Percentiles rank a stretch among this genome's conserved stretches.
Conservation (phyloP, 83 land plant genomes). For the Larix sibirica region DNA sequence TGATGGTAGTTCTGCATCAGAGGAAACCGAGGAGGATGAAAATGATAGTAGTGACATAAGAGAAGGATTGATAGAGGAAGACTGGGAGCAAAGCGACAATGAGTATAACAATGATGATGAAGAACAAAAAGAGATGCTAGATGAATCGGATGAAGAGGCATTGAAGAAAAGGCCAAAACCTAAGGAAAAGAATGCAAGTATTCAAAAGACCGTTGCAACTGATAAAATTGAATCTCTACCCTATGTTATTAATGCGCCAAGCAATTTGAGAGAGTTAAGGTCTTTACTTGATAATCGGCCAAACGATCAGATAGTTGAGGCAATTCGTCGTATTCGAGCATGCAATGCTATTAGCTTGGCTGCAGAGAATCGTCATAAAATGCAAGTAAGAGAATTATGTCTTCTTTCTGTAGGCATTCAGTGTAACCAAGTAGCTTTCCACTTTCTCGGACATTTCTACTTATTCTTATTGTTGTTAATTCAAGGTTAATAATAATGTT, state of each 20-base stretch:
- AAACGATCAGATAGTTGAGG: slow-evolving; percentile 53
- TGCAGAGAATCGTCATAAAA: slow-evolving; percentile 85
- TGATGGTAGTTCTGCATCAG: slow-evolving; percentile 35
- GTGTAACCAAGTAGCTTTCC: neutral
- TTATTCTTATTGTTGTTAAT: neutral
- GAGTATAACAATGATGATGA: slow-evolving; percentile 31
- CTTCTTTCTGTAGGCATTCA: neutral
- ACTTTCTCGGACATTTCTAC: neutral
- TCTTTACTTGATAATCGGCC: slow-evolving; percentile 64
- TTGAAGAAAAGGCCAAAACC: slow-evolving; percentile 17
- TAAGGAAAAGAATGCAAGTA: neutral
- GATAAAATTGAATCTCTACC: slow-evolving; percentile 43
- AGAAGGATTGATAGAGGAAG: slow-evolving; percentile 42
- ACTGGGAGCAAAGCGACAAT: slow-evolving; percentile 90
- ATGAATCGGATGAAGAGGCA: slow-evolving; percentile 24
- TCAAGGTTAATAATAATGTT: neutral
- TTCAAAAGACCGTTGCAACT: neutral
- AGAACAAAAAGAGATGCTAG: slow-evolving; percentile 13
- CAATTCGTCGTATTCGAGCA: slow-evolving; percentile 69
- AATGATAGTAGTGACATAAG: slow-evolving; percentile 27
- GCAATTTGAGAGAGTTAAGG: slow-evolving; percentile 50
- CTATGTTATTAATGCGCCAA: slow-evolving; percentile 80
- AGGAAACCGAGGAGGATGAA: slow-evolving; percentile 38
- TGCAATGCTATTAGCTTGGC: slow-evolving; percentile 76
- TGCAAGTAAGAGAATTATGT: slow-evolving; percentile 61